A percentile compares a stretch with the other conserved stretches of the same genome.
Conservation (phyloP, 352 stramenopile genomes). For the Globisporangium ultimum region DNA sequence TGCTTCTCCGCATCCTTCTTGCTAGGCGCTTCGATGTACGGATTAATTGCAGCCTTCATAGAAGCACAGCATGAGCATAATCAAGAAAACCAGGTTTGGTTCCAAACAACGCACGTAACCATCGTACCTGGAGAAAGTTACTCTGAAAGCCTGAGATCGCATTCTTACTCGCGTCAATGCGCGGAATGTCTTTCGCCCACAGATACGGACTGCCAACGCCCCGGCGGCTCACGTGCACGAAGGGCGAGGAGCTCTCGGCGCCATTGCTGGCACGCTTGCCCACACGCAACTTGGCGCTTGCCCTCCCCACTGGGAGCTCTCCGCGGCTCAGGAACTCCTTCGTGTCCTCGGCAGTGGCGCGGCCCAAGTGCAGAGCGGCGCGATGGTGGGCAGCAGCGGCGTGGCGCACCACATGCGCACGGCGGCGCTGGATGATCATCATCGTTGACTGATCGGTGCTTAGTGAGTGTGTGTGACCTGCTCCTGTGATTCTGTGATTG, state of each 20-base stretch:
- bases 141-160: slow-evolving; percentile 33
- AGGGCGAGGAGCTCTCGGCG: slow-evolving; percentile 12
- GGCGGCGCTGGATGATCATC: no score
- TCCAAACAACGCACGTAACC: neutral
- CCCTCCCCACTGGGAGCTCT: slow-evolving; percentile 2
- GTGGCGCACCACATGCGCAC: no score
- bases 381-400: slow-evolving; percentile 10
- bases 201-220: slow-evolving; percentile 60
- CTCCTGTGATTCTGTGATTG: no score
- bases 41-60: slow-evolving; percentile 44
- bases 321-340: slow-evolving; percentile 37
- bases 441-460: no score
- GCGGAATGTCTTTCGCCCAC: slow-evolving; percentile 70
- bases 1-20: slow-evolving; percentile 43
- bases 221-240: slow-evolving; percentile 24
- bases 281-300: slow-evolving; percentile 29
- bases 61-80: no score
- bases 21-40: slow-evolving; percentile 19
- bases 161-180: slow-evolving; percentile 52
- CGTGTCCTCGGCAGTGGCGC: slow-evolving; percentile 40
- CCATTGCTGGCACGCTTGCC: slow-evolving; percentile 20
- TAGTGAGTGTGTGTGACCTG: no score
- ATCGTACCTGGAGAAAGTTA: slow-evolving; percentile 56
- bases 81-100: no score
- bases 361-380: slow-evolving; percentile 41